phyloP scores from a whole-genome alignment of 2,329 filamentous ascomycete genomes.

The Akanthomyces muscarius region DNA sequence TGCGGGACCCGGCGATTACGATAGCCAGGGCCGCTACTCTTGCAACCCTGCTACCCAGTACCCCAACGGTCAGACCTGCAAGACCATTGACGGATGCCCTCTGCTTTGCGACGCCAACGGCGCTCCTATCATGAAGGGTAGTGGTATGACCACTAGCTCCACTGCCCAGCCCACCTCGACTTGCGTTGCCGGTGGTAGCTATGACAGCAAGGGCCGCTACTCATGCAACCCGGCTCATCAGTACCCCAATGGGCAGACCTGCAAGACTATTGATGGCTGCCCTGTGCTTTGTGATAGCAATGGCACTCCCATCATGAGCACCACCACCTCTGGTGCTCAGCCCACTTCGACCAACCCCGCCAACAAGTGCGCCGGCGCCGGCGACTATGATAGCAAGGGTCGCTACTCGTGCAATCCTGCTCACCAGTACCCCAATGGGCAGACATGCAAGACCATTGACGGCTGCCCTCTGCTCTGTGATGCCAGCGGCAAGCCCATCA shows the following conservation, averaged over 20 bases:
- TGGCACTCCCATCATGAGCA: not conserved
- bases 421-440: slow-evolving; percentile 22
- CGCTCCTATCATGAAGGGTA: slow-evolving; percentile 5
- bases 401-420: slow-evolving; percentile 24
- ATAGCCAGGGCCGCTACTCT: slow-evolving; percentile 20
- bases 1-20: slow-evolving; percentile 16
- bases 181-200: too few relatives aligned
- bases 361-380: slow-evolving; percentile 14
- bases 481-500: not conserved
- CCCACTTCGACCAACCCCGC: not conserved
- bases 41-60: slow-evolving; percentile 24
- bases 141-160: not conserved
- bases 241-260: too few relatives aligned
- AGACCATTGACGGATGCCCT: slow-evolving; percentile 19
- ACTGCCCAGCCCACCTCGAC: not conserved
- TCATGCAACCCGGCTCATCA: too few relatives aligned
- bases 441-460: slow-evolving; percentile 19
- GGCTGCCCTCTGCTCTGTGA: slow-evolving; percentile 19
- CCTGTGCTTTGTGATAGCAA: not conserved
- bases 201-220: too few relatives aligned
- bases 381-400: slow-evolving; percentile 17
- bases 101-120: slow-evolving; percentile 14
- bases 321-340: not conserved
- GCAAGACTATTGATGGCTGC: not conserved
- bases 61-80: slow-evolving; percentile 22